Evolutionary conservation across 179 eudicot genomes (phyloP), one percentile per base, ranked within the genome.

Genomic region (Spinacia oleracea): DNA sequence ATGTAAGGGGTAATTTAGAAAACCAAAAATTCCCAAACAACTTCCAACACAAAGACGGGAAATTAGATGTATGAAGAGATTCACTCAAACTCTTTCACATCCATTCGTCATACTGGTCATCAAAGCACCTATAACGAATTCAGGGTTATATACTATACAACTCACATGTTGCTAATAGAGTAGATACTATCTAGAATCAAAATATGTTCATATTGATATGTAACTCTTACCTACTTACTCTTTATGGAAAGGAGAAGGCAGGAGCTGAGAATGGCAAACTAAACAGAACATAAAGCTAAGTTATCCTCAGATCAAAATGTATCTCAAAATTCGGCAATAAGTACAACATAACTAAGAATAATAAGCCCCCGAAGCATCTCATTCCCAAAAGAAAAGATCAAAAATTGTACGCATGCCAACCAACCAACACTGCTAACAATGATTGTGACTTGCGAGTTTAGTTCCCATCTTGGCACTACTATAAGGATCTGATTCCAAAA

Each of bases 1-100:
- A n/a, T 59, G 43, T 88, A 90, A 88, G 79, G 21, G 51, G 9
- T 35, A 51, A 70, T 11, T 45, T 31, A 15, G 12, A 16, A 27
- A 14, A n/a, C n/a, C 21, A 31, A 82, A 53, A 64, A 63, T 7
- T 3, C 6, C 35, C n/a, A 50, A 9, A 48, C 1, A 42, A 1
- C 32, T 68, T 68, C 51, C 72, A 68, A 9, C 50, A 32, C 40
- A 31, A 64, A 20, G 35, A 34, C 29, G 21, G 43, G 15, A 40
- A 60, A 35, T 16, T 18, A 58, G 45, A 42, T 38, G 31, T 23
- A 58, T 1, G 10, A 5, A 69, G 46, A 60, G 65, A 34, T 29
- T 12, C 34, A 9, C 40, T 68, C 8, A 77, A 77, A 62, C 38
- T 72, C 43, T 40, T 38, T 4, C 25, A 31, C 14, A 72, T 53